Conservation (phyloP, 257 asterid genomes). For the Lantana camara region DNA sequence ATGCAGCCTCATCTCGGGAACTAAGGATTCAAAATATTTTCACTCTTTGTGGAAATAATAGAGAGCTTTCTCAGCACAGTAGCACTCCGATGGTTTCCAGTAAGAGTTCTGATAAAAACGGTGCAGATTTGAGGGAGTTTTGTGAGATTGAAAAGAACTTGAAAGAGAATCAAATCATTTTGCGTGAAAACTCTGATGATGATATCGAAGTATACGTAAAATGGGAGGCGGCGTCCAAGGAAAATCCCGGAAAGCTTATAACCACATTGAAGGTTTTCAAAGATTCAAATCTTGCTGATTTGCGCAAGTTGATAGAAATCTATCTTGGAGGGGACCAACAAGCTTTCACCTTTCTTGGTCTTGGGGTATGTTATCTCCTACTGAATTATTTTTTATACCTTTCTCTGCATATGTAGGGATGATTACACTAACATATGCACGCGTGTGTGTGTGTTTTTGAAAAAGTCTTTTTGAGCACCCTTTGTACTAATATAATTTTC, state of each 20-base stretch:
- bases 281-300: conserved; percentile 78
- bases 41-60: conserved; percentile 69
- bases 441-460: neutral
- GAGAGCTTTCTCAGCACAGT: conserved; percentile 50
- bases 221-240: conserved; percentile 87
- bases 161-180: conserved; percentile 46
- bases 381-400: too few species aligned
- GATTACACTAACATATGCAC: too few species aligned
- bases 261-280: conserved; percentile 57
- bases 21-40: conserved; percentile 66
- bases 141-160: conserved; percentile 29
- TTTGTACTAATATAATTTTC: neutral
- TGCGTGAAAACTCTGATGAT: conserved; percentile 26
- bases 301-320: conserved; percentile 80
- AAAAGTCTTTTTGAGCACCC: neutral
- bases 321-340: conserved; percentile 63
- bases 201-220: conserved; percentile 63
- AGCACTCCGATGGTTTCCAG: conserved; percentile 34
- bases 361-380: conserved; percentile 41
- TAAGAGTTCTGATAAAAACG: conserved; percentile 1
- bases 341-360: conserved; percentile 64
- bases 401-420: too few species aligned
- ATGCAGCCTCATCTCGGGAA: conserved; percentile 43
- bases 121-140: too few species aligned
- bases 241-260: conserved; percentile 67